Conservation (phyloP, 1,139 yeast genomes). For the Taiozyma sp. region DNA sequence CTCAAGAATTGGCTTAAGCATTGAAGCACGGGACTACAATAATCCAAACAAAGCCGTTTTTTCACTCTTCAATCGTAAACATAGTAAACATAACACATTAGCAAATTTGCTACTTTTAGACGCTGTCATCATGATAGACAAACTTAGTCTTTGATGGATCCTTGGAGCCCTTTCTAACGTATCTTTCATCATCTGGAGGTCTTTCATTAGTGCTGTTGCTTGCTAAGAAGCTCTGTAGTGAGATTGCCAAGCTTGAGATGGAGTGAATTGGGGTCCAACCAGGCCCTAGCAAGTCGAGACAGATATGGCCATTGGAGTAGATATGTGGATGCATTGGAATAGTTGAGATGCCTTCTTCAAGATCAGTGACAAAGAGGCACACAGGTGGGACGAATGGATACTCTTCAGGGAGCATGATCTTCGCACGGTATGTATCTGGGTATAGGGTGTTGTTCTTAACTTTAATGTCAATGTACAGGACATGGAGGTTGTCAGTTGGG, state of each 20-base stretch:
- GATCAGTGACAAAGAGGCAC: slow-evolving; percentile 42
- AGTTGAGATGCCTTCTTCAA: slow-evolving; percentile 25
- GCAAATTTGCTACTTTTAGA: slow-evolving; percentile 21
- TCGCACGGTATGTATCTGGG: slow-evolving; percentile 30
- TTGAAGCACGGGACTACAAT: neutral
- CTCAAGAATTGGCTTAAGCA: too few relatives aligned
- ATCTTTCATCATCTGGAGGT: slow-evolving; percentile 44
- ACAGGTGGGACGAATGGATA: slow-evolving; percentile 68
- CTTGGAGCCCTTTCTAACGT: slow-evolving; percentile 48
- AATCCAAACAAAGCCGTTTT: neutral
- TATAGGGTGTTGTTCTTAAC: slow-evolving; percentile 29
- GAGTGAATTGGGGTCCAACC: slow-evolving; percentile 76
- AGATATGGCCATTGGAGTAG: slow-evolving; percentile 71
- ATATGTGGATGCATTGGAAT: slow-evolving; percentile 68
- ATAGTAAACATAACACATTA: neutral
- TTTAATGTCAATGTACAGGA: slow-evolving; percentile 16
- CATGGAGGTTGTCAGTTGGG: slow-evolving; percentile 19
- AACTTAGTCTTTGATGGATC: slow-evolving; percentile 51
- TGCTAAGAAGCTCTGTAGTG: slow-evolving; percentile 62
- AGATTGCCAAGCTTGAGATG: slow-evolving; percentile 47
- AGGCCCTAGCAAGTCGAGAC: slow-evolving; percentile 56
- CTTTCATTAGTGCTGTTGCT: slow-evolving; percentile 41
- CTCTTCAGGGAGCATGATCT: slow-evolving; percentile 38
- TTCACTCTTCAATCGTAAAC: neutral
- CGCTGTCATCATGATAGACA: slow-evolving; percentile 52